Evolutionary conservation across 345 rosid genomes (phyloP).

Genomic region (Corchorus olitorius): DNA sequence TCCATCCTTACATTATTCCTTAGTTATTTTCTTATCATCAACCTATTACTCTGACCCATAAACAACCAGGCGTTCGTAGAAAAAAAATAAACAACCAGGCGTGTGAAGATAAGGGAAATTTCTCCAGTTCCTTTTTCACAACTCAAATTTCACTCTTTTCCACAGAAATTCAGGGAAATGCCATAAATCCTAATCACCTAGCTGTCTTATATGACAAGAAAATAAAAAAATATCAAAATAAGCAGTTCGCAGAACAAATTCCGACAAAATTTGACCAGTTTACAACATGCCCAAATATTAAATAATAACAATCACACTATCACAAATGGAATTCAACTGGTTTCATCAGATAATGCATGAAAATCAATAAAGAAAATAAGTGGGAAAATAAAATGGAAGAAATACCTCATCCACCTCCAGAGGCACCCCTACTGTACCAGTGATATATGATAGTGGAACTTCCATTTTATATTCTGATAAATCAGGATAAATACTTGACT

Average conservation of each 20-base stretch:
- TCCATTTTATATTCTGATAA: slow-evolving; percentile 72
- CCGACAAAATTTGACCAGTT: neutral
- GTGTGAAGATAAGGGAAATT: neutral
- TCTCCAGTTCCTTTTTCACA: neutral
- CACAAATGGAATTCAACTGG: neutral
- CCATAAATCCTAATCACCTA: neutral
- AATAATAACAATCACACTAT: neutral
- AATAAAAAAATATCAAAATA: neutral
- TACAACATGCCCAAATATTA: neutral
- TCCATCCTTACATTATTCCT: neutral
- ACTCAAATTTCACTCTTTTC: neutral
- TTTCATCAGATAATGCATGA: neutral
- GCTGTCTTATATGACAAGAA: neutral
- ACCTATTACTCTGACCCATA: neutral
- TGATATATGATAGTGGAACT: slow-evolving; percentile 80
- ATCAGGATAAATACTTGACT: slow-evolving; percentile 71
- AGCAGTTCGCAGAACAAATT: slow-evolving; percentile 1
- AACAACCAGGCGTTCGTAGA: neutral
- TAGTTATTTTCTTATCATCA: neutral
- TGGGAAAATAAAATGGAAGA: neutral
- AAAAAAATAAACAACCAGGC: neutral
- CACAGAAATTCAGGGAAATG: neutral
- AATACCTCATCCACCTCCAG: slow-evolving; percentile 76
- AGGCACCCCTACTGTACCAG: slow-evolving; percentile 69
- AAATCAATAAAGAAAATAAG: neutral